Evolutionary conservation across 257 asterid species (phyloP).

Genomic region (Solanum sejunctum): DNA sequence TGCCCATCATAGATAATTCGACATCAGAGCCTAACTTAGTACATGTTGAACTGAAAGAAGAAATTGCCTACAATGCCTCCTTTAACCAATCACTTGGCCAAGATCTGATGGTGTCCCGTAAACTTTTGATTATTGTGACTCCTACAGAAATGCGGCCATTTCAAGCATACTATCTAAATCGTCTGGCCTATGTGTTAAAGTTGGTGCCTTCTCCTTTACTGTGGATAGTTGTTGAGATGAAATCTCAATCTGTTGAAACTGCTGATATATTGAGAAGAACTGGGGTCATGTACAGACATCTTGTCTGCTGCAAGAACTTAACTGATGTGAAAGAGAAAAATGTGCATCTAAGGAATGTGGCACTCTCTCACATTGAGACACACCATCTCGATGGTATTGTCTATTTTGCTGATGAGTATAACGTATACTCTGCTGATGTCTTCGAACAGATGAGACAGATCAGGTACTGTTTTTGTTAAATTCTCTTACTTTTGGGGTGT

Average conservation of each 20-base stretch:
- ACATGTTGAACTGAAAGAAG: conserved; percentile 9
- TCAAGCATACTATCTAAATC: conserved; percentile 46
- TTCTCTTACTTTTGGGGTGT: background rate
- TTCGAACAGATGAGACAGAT: conserved; percentile 62
- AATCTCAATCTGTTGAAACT: conserved; percentile 41
- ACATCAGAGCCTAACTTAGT: conserved; percentile 5
- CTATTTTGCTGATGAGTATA: conserved; percentile 63
- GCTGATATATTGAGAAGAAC: conserved; percentile 57
- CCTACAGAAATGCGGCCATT: conserved; percentile 33
- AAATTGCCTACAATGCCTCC: background rate
- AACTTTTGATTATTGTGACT: conserved; percentile 65
- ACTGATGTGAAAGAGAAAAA: conserved; percentile 23
- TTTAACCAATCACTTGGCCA: conserved; percentile 10
- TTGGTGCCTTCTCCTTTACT: conserved; percentile 46
- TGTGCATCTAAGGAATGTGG: conserved; percentile 44
- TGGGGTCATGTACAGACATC: conserved; percentile 65
- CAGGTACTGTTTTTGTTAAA: conserved; percentile 33
- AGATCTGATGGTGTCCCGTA: conserved; percentile 13
- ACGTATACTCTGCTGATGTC: conserved; percentile 34
- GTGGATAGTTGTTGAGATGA: conserved; percentile 83
- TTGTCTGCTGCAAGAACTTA: conserved; percentile 35
- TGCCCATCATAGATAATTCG: conserved; percentile 8
- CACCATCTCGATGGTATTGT: conserved; percentile 71
- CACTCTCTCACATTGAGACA: conserved; percentile 57
- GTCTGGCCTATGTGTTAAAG: conserved; percentile 42